phyloP scores from a whole-genome alignment of 1,284 basidiomycete genomes.

The Agaricales sp. region DNA sequence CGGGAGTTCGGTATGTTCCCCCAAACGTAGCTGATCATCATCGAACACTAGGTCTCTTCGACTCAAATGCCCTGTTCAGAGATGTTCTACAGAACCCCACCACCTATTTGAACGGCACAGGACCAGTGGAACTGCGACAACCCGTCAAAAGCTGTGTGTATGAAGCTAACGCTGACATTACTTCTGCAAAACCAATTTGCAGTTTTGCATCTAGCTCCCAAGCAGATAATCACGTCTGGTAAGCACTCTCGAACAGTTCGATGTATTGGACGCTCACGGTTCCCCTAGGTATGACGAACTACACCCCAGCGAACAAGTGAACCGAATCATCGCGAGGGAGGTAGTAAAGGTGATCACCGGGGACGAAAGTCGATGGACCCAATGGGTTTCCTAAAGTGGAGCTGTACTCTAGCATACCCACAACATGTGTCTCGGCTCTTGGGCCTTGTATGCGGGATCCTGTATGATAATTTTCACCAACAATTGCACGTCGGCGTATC shows the following conservation, averaged over 20 bases:
- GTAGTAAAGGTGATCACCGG: constrained; percentile 34
- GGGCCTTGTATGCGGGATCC: too few species aligned
- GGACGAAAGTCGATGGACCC: constrained; percentile 31
- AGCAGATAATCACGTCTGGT: constrained; percentile 48
- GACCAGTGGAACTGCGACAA: constrained; percentile 43
- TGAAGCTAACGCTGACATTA: constrained; percentile 19
- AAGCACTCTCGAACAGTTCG: constrained; percentile 13
- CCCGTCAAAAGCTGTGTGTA: constrained; percentile 35
- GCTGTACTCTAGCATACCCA: too few species aligned
- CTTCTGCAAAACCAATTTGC: constrained; percentile 22
- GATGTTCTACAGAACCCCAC: constrained; percentile 41
- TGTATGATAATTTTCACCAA: too few species aligned
- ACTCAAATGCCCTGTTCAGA: constrained; percentile 40
- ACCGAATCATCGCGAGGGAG: constrained; percentile 40
- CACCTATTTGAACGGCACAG: constrained; percentile 47
- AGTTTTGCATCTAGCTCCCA: constrained; percentile 27
- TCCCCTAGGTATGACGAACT: constrained; percentile 29
- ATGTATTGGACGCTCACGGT: constrained; percentile 1
- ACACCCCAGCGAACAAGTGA: constrained; percentile 45
- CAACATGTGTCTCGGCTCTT: too few species aligned
- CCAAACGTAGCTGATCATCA: neutral
- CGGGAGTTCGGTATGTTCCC: too few species aligned
- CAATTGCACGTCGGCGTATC: too few species aligned
- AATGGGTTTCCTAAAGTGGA: constrained; percentile 28
- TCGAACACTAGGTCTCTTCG: constrained; percentile 32